These are phyloP conservation scores for Trametes cubensis DNA, from an alignment of 768 basidiomycete species.

Conservation along the genomic window DNA sequence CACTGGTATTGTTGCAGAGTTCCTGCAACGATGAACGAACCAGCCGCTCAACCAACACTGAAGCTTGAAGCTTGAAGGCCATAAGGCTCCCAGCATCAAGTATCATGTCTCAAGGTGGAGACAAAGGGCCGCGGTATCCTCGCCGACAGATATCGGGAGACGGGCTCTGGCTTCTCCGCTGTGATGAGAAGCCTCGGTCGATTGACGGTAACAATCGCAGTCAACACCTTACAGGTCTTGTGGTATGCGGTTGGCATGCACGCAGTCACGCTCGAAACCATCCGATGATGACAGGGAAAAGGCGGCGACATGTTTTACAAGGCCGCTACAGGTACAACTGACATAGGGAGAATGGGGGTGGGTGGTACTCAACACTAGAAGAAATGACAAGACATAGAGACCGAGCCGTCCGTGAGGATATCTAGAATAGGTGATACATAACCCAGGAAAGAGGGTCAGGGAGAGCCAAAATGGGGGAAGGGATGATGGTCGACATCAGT, in stretches of 20 bases:
- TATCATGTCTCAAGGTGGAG: too few species aligned
- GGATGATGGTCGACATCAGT: not conserved
- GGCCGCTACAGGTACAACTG: constrained; percentile 12
- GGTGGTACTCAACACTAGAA: constrained; percentile 12
- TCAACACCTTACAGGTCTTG: too few species aligned
- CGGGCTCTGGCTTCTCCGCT: too few species aligned
- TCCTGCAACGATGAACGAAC: too few species aligned
- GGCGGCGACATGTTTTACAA: constrained; percentile 6
- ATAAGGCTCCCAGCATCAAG: too few species aligned
- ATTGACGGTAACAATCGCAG: too few species aligned
- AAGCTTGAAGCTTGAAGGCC: too few species aligned
- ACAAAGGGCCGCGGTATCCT: too few species aligned
- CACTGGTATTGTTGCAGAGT: too few species aligned
- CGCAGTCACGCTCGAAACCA: not conserved
- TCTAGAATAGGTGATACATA: constrained; percentile 23
- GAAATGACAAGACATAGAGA: not conserved
- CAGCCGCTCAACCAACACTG: too few species aligned
- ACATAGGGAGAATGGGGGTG: not conserved
- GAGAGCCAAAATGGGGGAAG: constrained; percentile 1
- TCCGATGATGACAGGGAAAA: not conserved
- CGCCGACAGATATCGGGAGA: too few species aligned
- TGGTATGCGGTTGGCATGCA: not conserved
- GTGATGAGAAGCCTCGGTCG: too few species aligned
- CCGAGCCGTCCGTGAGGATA: constrained; percentile 5
- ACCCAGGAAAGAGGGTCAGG: not conserved